Conservation (phyloP, 2,329 filamentous ascomycete species). For the Esteya vermicola region DNA sequence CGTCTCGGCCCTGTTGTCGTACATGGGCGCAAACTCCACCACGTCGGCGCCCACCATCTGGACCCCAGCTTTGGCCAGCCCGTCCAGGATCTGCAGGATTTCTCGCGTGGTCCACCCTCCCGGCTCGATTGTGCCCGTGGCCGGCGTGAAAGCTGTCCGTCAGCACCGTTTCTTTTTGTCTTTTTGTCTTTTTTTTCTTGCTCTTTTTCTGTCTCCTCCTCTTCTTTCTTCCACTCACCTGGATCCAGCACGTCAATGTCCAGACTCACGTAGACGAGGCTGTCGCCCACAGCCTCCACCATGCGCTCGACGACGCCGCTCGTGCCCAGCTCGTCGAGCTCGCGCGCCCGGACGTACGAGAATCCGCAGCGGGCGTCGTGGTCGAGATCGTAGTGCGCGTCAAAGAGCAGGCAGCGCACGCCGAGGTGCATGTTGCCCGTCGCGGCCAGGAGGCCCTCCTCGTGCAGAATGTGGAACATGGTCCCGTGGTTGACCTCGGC, state of each 20-base stretch:
- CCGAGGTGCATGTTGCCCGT: constrained; percentile 35
- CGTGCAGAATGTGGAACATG: constrained; percentile 46
- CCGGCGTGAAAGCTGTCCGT: constrained; percentile 15
- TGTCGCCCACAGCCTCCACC: constrained; percentile 34
- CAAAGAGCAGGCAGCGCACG: constrained; percentile 34
- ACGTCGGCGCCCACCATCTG: constrained; percentile 67
- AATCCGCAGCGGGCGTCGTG: constrained; percentile 47
- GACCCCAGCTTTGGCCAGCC: constrained; percentile 42
- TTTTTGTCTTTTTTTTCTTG: not conserved
- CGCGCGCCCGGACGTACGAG: constrained; percentile 40
- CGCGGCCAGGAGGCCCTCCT: constrained; percentile 24
- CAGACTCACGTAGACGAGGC: constrained; percentile 54
- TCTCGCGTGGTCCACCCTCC: constrained; percentile 72
- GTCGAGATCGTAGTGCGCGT: constrained; percentile 24
- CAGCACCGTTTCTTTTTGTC: not conserved
- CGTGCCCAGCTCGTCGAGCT: constrained; percentile 57
- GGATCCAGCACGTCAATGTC: constrained; percentile 75
- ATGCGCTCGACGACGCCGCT: constrained; percentile 51
- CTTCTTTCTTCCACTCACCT: not conserved
- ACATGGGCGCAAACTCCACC: constrained; percentile 65
- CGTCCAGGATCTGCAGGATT: constrained; percentile 58
- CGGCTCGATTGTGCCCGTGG: constrained; percentile 65
- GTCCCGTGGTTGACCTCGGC: constrained; percentile 46
- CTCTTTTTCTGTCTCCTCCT: not conserved
- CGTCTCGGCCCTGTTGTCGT: constrained; percentile 61